These are phyloP conservation scores for Phytophthora agathidicida DNA, from an alignment of 352 stramenopile species.

Conservation along the genomic window DNA sequence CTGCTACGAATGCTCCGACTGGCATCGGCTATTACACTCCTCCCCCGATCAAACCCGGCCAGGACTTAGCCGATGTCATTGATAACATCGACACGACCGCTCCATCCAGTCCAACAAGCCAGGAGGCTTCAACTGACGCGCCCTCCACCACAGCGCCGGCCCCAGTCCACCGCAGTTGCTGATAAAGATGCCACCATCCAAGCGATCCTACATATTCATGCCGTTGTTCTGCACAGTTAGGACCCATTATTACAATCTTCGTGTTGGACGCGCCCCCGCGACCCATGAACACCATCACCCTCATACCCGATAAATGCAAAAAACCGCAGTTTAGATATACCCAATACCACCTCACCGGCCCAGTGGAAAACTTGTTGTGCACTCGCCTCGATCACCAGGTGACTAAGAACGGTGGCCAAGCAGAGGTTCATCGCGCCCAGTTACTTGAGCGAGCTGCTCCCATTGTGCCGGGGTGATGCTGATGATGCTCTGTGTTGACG, in stretches of 20 bases:
- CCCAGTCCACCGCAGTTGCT: conserved; percentile 18
- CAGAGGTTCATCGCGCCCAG: conserved; percentile 55
- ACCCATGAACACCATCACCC: background rate
- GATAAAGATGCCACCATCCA: background rate
- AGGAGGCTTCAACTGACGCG: background rate
- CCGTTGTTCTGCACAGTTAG: conserved; percentile 18
- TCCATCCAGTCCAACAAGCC: background rate
- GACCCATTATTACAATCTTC: conserved; percentile 20
- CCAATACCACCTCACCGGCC: conserved; percentile 7
- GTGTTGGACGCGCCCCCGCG: conserved; percentile 10
- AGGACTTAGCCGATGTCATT: conserved; percentile 20
- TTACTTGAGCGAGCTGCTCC: conserved; percentile 55
- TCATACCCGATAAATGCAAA: conserved; percentile 5
- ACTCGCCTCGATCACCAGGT: background rate
- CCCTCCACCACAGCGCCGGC: conserved; percentile 2
- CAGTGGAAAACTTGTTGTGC: background rate
- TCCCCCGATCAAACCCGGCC: conserved; percentile 6
- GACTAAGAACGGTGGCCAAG: conserved; percentile 66
- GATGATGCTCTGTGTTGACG: conserved; percentile 81
- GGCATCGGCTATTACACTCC: conserved; percentile 18
- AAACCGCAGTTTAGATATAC: conserved; percentile 26
- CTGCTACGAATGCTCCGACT: conserved; percentile 6
- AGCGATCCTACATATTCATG: conserved; percentile 16
- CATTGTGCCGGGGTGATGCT: conserved; percentile 80
- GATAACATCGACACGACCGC: conserved; percentile 1